phyloP scores from a whole-genome alignment of 2,329 filamentous ascomycete species.

The Talaromyces sp. region DNA sequence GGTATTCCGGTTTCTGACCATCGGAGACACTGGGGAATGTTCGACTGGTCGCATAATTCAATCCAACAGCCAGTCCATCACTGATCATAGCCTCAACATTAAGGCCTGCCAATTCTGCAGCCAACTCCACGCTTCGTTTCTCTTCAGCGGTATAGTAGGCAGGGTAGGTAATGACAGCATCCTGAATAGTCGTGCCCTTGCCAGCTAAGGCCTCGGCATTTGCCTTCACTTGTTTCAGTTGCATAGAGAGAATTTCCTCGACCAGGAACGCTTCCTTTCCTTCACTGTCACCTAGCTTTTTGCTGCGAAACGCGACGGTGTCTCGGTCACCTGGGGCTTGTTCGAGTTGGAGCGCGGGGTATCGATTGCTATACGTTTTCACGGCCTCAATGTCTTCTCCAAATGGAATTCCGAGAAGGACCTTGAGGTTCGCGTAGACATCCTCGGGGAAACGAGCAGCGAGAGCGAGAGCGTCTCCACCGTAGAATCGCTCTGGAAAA shows the following conservation, averaged over 20 bases:
- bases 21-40: slow-evolving; percentile 81
- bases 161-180: slow-evolving; percentile 83
- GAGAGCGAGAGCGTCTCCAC: slow-evolving; percentile 83
- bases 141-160: slow-evolving; percentile 87
- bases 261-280: slow-evolving; percentile 62
- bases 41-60: slow-evolving; percentile 90
- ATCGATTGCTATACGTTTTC: slow-evolving; percentile 64
- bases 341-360: slow-evolving; percentile 71
- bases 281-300: slow-evolving; percentile 58
- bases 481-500: slow-evolving; percentile 87
- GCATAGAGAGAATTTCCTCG: slow-evolving; percentile 93
- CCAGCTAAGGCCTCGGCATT: slow-evolving; percentile 84
- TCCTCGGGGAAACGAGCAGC: slow-evolving; percentile 84
- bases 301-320: slow-evolving; percentile 78
- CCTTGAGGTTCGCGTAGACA: slow-evolving; percentile 91
- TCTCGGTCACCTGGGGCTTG: slow-evolving; percentile 47
- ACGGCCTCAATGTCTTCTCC: slow-evolving; percentile 45
- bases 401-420: slow-evolving; percentile 68
- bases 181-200: slow-evolving; percentile 65
- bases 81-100: slow-evolving; percentile 79
- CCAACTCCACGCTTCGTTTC: slow-evolving; percentile 75
- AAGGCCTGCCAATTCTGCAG: slow-evolving; percentile 81
- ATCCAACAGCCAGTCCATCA: slow-evolving; percentile 83
- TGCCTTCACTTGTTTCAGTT: slow-evolving; percentile 81
- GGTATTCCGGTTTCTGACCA: slow-evolving; percentile 79